Evolutionary conservation across 2,329 filamentous ascomycete species (phyloP), one percentile per base, ranked within the genome.

Genomic region (Eutypa lata): DNA sequence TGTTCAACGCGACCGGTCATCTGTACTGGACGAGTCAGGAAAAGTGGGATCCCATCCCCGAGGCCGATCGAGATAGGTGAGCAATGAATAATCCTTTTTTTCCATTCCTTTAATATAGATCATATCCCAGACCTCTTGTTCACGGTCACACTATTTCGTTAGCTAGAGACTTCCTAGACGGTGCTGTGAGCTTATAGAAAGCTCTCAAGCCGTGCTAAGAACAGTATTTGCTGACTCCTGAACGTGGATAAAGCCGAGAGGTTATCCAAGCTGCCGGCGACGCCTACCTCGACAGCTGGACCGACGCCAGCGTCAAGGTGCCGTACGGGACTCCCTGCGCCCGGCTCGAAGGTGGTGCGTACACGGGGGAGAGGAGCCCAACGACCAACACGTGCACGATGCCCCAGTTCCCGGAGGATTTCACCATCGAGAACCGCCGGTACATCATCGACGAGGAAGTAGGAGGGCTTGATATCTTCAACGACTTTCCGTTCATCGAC

Each of bases 371-470:
- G 10, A 28, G 54, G 3, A 53, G 49, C 24, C 55, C 59, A 16
- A 48, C 49, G 18, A 57, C 56, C 10, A 65, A 69, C 53, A 66
- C 65, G 2, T 67, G 65, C 52, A 22, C 31, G 2, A 65, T 66
- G 61, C 58, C 59, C 8, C 62, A 59, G 11, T 68, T 68, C 56
- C 65, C 66, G 1, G 50, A 62, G 51, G 54, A 58, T 2, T 60
- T 68, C 46, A 60, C 57, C 26, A 56, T 67, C 16, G 53, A 21
- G 1, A 57, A 65, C 35, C 63, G 65, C 0, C 62, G 66, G 13
- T 69, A 69, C 47, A 54, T 67, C 28, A 64, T 69, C 19, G 65
- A 69, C 42, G 65, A 69, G 50, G 63, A 63, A 50, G 43, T 65
- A 2, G 66, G 65, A 10, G 65, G 58, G 1, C 52, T 69, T 1